Evolutionary conservation across 805 yeast species (phyloP), one percentile per base, ranked within the genome.

Genomic region (Cyberlindnera lachancei): DNA sequence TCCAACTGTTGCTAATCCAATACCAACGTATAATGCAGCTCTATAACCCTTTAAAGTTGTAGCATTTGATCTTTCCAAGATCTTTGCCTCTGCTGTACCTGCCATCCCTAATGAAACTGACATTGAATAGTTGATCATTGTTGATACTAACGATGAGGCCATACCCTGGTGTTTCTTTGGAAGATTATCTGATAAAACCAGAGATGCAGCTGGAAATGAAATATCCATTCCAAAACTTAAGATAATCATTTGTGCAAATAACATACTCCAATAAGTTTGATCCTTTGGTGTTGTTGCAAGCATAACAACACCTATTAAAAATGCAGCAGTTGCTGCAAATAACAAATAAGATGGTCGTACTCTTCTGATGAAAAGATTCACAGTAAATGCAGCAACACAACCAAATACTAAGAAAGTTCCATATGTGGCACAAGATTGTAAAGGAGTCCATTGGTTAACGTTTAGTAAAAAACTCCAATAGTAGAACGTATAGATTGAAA

Each of bases 211-310:
- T 0, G 92, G 90, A 53, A 80, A 82, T 18, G 83, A 74, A 52
- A 77, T 59, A 51, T 82, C 90, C 87, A 82, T 79, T 3, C 86
- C 94, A 64, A 76, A 78, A 11, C 77, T 68, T 5, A 73, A 56
- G 6, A 81, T 55, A 13, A 75, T 43, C 63, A 70, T 61, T 19
- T 70, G 66, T 4, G 79, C 75, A 46, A 82, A 65, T 3, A 71
- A 53, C 47, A 74, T 64, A 7, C 66, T 61, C 69, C 74, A 82
- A 48, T 68, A 83, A 0, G 70, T 59, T 49, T 80, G 82, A 32
- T 69, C 44, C 1, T 68, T 67, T 0, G 87, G 86, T 31, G 73
- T 63, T 0, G 71, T 60, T 2, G 77, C 66, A 14, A 74, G 55
- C 58, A 79, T 59, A 1, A 71, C 48, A 23, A 63, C 54, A 1